Base-by-base conservation (phyloP, 2,329 filamentous ascomycete species). In the Trichothecium roseum region DNA sequence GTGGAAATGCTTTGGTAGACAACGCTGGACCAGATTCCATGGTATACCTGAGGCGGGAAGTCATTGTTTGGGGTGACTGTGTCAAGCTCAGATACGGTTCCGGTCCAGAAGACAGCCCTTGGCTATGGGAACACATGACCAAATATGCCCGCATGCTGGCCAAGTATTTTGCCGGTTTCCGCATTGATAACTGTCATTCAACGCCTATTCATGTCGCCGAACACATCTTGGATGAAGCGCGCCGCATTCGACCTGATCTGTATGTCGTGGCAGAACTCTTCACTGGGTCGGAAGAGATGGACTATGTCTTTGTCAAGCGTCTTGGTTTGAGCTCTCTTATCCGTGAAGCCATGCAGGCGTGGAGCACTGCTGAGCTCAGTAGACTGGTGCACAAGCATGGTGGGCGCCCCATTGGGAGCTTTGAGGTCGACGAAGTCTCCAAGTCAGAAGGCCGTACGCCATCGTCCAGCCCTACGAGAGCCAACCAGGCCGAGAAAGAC, bases 11-110 rank as follows among this genome's bases (percentile, higher is more conserved):
- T 2, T 73, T 96, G 59, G 72, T 85, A 30, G 91, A 98, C 62
- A 91, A 96, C 51, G 91, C 91, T 20, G 93, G 93, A 0, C 82
- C 87, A 0, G 69, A 84, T 32, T 94, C 89, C 8, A 79, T 81
- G 37, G 87, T 89, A n/a, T 98, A 98, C 52, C 72, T 98, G n/a
- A 77, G 86, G 35, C 77, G 91, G 46, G 87, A 98, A 57, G 86
- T 98, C 41, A 96, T 98, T 46, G 84, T 95, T 20, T 98, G 91
- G 91, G 88, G 89, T 12, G 91, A 98, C 54, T 98, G 93, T 54
- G 91, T 96, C 42, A 98, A 98, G 65, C 71, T 98, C 36, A 80
- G 91, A 14, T 98, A 96, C 52, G 91, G 91, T 24, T 70, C 66
- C 18, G 69, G 77, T 1, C 83, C 81, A 0, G 62, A 88, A 36